Conservation (phyloP, 139 green algal species). For the Chlorella sp. region DNA sequence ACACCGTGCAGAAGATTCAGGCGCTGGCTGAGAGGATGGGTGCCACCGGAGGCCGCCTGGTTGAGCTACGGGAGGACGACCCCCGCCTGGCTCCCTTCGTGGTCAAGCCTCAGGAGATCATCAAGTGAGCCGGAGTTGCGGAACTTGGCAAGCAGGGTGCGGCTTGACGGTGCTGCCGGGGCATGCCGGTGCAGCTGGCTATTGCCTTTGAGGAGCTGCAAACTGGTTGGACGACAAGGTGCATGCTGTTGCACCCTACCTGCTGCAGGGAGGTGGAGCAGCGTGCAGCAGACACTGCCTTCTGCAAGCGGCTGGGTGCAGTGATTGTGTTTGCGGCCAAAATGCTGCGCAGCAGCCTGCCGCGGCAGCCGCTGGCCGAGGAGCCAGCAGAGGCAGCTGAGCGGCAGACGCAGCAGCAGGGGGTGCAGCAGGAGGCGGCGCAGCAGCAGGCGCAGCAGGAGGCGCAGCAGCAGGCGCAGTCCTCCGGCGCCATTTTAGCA, state of each 20-base stretch:
- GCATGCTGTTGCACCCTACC: too few relatives aligned
- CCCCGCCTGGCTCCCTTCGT: background rate
- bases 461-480: background rate
- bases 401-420: background rate
- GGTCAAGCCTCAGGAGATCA: background rate
- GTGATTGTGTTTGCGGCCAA: background rate
- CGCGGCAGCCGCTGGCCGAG: background rate
- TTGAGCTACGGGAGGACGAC: background rate
- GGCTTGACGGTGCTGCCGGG: too few relatives aligned
- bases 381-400: background rate
- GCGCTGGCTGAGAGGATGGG: background rate
- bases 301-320: background rate
- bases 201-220: too few relatives aligned
- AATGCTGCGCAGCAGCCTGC: background rate
- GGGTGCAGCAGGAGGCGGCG: too few relatives aligned
- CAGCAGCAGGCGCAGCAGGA: too few relatives aligned
- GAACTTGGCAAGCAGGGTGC: background rate
- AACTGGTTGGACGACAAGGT: too few relatives aligned
- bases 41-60: background rate
- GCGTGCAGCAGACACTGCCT: background rate
- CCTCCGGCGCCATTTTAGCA: background rate
- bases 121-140: background rate
- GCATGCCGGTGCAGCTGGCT: too few relatives aligned
- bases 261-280: background rate
- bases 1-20: background rate